Base-by-base conservation (phyloP, 441 rosid genomes). In the Populus hybrid region DNA sequence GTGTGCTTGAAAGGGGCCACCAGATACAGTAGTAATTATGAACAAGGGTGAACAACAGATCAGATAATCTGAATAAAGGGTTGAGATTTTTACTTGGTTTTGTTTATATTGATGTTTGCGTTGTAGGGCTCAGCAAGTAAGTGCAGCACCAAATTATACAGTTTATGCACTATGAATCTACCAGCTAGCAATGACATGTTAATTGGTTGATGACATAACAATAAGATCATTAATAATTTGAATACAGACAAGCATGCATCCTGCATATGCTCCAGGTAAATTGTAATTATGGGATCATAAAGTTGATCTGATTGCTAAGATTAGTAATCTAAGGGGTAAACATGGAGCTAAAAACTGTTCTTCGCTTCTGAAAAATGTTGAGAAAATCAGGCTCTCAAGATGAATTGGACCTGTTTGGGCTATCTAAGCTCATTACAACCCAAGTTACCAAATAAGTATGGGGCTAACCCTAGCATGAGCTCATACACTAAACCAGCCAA, bases 51-150 rank as follows among this genome's bases (percentile, higher is more conserved):
- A 76, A 68, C 34, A 40, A 67, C 30, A 71, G 40, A 5, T 40
- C 26, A 23, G 64, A 18, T 14, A 74, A 16, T 40, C 46, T 40
- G 40, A 32, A 28, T 23, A 53, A 61, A 53, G 59, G 23, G n/a
- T 14, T 24, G 67, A 66, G 20, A n/a, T 75, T 23, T 46, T 40
- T 38, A 16, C 26, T 53, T 12, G 40, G 32, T 72, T 34, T 38
- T 35, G 16, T 59, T 36, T 38, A 21, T 42, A 14, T 10, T 23
- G 70, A 66, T 70, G 85, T 73, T 76, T 59, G 59, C 81, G 78
- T 80, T 59, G 70, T 67, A n/a, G 84, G 77, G 71, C 71, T 73
- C 81, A 73, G 42, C 28, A 57, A 65, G 50, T 20, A 70, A 32
- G 71, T 70, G 84, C 72, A 18, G 53, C 26, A 64, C 18, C 26